A percentile compares a stretch with the other conserved stretches of the same genome.
These are phyloP conservation scores for Chloromonas sp. DNA, from an alignment of 163 green algal genomes.

Conservation along the genomic window DNA sequence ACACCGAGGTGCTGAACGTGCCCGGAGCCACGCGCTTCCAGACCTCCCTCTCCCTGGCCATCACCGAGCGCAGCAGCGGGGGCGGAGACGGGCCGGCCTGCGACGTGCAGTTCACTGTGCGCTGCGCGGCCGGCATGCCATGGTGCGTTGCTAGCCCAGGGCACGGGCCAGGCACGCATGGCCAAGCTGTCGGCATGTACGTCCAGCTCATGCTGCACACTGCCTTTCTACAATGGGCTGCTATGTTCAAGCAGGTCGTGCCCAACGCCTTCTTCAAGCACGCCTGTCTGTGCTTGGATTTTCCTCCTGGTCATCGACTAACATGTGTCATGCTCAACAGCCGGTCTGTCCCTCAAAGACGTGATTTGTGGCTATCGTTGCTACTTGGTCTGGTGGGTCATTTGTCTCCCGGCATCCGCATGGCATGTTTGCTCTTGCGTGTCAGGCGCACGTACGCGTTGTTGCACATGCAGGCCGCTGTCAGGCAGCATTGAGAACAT, in stretches of 20 bases:
- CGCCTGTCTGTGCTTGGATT: not conserved
- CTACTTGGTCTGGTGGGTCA: no score
- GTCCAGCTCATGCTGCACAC: no score
- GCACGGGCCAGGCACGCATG: not conserved
- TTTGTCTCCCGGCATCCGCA: no score
- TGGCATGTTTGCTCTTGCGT: no score
- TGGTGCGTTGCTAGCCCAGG: not conserved
- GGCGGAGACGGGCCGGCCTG: not conserved
- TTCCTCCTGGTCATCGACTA: not conserved
- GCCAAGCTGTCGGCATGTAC: not conserved
- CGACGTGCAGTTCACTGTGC: conserved; percentile 1
- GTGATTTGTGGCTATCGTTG: no score
- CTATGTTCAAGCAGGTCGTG: not conserved
- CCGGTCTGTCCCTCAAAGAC: no score
- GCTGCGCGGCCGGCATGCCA: not conserved
- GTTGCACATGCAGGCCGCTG: not conserved
- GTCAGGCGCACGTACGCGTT: no score
- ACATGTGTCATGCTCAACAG: not conserved
- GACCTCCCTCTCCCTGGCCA: not conserved
- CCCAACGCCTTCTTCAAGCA: no score
- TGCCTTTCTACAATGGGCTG: not conserved
- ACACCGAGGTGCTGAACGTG: conserved; percentile 4
- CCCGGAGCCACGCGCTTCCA: not conserved
- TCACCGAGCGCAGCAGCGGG: conserved; percentile 4
- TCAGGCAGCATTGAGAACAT: conserved; percentile 5